Conservation (phyloP, 75 land plant species). For the Selaginella tamariscina region DNA sequence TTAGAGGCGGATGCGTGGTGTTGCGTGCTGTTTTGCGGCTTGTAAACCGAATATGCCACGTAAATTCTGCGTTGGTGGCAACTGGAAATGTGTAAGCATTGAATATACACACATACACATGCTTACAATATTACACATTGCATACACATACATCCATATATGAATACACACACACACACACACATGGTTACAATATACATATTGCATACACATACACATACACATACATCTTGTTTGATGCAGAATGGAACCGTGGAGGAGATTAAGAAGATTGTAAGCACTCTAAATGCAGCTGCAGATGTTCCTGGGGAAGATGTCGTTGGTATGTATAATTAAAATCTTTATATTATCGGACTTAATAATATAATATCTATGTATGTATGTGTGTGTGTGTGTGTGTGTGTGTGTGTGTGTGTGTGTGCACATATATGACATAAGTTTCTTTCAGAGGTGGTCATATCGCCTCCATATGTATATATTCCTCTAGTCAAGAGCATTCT, state of each 20-base stretch:
- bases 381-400: no score
- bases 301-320: slow-evolving; percentile 75
- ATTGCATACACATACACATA: no score
- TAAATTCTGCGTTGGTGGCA: not conserved
- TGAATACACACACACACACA: no score
- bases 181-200: no score
- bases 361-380: no score
- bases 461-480: slow-evolving; percentile 77
- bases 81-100: not conserved
- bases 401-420: no score
- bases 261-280: slow-evolving; percentile 66
- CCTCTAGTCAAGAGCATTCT: slow-evolving; percentile 47
- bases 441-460: slow-evolving; percentile 53
- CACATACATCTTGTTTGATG: not conserved
- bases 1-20: slow-evolving; percentile 1
- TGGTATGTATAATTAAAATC: slow-evolving; percentile 22
- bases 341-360: not conserved
- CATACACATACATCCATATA: no score
- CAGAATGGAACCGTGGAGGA: slow-evolving; percentile 86
- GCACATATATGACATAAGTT: no score
- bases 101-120: no score
- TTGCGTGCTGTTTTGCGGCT: not conserved
- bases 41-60: not conserved
- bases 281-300: slow-evolving; percentile 48
- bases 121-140: no score